Percentiles rank a stretch among this genome's conserved stretches.
Conservation (phyloP, 495 filamentous ascomycete genomes). For the Xylaria longipes region DNA sequence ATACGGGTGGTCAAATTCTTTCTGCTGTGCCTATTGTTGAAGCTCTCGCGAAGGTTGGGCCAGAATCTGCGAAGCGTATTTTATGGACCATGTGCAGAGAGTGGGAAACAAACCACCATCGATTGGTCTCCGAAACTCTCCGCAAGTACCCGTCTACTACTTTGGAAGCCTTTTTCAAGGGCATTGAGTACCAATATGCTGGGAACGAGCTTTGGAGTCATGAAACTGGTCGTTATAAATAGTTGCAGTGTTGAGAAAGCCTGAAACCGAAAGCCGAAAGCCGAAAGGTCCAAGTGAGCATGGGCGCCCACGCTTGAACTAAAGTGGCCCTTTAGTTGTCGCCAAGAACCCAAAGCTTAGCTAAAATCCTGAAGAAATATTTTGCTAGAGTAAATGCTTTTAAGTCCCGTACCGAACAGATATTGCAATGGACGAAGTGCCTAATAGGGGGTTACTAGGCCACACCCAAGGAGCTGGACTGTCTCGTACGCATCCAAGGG, state of each 20-base stretch:
- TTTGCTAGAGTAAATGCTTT: no score
- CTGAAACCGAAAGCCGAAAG: no score
- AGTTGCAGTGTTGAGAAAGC: not conserved
- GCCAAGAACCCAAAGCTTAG: no score
- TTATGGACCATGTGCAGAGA: slow-evolving; percentile 39
- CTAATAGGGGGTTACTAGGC: no score
- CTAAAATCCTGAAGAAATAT: no score
- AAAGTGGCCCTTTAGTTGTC: no score
- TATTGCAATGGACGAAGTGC: no score
- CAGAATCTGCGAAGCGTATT: slow-evolving; percentile 35
- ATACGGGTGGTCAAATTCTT: slow-evolving; percentile 35
- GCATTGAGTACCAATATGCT: slow-evolving; percentile 42
- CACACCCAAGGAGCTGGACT: no score
- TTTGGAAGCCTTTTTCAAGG: slow-evolving; percentile 33
- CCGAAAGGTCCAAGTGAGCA: no score
- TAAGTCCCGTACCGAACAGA: no score
- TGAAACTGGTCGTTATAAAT: slow-evolving; percentile 34
- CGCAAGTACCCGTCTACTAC: not conserved
- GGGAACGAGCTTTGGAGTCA: slow-evolving; percentile 50
- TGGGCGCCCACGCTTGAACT: no score
- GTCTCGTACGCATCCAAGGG: no score
- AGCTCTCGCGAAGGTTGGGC: slow-evolving; percentile 26
- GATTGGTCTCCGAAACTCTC: slow-evolving; percentile 19
- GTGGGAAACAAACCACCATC: slow-evolving; percentile 28
- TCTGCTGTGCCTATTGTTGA: slow-evolving; percentile 37